These are phyloP conservation scores for Kwoniella shivajii DNA, from an alignment of 1,284 basidiomycete species.

Conservation along the genomic window DNA sequence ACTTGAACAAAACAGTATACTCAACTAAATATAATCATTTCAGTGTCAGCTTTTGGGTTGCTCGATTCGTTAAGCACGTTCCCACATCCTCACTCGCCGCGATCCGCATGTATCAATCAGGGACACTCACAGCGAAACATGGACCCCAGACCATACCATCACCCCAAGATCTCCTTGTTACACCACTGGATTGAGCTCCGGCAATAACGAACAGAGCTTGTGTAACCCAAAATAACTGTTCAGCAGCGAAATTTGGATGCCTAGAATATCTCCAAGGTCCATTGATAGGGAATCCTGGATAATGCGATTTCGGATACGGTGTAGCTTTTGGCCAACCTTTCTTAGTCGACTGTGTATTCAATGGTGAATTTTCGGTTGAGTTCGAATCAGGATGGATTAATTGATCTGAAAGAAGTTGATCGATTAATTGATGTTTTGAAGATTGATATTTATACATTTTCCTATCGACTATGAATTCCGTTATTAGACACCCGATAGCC, in stretches of 20 bases:
- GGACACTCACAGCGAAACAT: slow-evolving; percentile 44
- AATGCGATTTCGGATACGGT: slow-evolving; percentile 58
- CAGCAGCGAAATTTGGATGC: slow-evolving; percentile 89
- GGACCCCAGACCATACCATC: slow-evolving; percentile 35
- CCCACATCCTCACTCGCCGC: background rate
- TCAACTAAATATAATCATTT: slow-evolving; percentile 28
- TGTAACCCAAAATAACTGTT: slow-evolving; percentile 79
- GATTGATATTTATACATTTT: slow-evolving; percentile 81
- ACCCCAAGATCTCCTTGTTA: slow-evolving; percentile 30
- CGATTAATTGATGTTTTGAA: slow-evolving; percentile 65
- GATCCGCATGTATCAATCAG: background rate
- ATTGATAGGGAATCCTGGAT: slow-evolving; percentile 79
- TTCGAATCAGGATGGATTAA: slow-evolving; percentile 5
- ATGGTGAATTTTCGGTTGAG: no score
- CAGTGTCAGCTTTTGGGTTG: background rate
- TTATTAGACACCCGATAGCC: slow-evolving; percentile 60
- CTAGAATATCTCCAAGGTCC: slow-evolving; percentile 84
- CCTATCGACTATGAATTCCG: slow-evolving; percentile 85
- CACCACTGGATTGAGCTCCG: slow-evolving; percentile 28
- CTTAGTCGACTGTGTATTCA: no score
- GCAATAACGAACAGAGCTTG: slow-evolving; percentile 48
- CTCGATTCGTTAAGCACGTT: background rate
- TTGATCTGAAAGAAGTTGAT: slow-evolving; percentile 1
- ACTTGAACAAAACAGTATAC: slow-evolving; percentile 70
- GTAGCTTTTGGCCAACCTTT: slow-evolving; percentile 22